Percentiles rank a stretch among this genome's conserved stretches.
These are phyloP conservation scores for Fragosphaeria purpurea DNA, from an alignment of 2,329 filamentous ascomycete genomes.

Conservation along the genomic window DNA sequence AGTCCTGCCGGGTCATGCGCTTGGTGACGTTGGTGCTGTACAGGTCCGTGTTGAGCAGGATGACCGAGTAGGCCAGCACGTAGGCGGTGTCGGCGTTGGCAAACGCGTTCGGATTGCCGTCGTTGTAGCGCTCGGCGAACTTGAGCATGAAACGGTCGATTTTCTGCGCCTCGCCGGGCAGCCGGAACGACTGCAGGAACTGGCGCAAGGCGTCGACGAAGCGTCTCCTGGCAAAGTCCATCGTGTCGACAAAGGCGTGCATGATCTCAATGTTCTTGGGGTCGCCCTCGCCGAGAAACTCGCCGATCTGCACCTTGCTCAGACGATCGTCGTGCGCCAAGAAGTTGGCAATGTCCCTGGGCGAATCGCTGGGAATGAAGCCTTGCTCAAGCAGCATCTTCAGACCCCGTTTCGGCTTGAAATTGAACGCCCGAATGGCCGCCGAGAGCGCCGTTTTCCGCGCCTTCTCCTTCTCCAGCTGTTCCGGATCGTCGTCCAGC, in stretches of 20 bases:
- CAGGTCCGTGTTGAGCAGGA: slow-evolving; percentile 90
- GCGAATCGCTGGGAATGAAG: slow-evolving; percentile 71
- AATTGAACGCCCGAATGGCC: slow-evolving; percentile 88
- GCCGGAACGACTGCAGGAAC: slow-evolving; percentile 87
- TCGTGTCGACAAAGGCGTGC: slow-evolving; percentile 92
- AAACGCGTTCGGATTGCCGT: slow-evolving; percentile 92
- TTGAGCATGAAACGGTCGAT: slow-evolving; percentile 99
- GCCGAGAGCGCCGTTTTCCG: slow-evolving; percentile 86
- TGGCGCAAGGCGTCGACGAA: slow-evolving; percentile 88
- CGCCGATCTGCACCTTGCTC: slow-evolving; percentile 86
- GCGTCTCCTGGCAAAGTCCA: slow-evolving; percentile 85
- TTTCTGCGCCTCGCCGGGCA: slow-evolving; percentile 95
- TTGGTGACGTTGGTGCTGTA: slow-evolving; percentile 77
- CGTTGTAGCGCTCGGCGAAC: slow-evolving; percentile 91
- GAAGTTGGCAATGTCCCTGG: slow-evolving; percentile 77
- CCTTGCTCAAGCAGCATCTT: slow-evolving; percentile 74
- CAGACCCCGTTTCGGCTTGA: slow-evolving; percentile 90
- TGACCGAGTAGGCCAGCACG: slow-evolving; percentile 90
- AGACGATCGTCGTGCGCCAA: slow-evolving; percentile 71
- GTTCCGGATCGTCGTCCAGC: slow-evolving; percentile 76
- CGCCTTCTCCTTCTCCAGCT: slow-evolving; percentile 91
- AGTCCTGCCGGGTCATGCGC: slow-evolving; percentile 92
- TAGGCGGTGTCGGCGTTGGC: slow-evolving; percentile 98
- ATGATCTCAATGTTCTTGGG: slow-evolving; percentile 91
- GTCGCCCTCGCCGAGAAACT: slow-evolving; percentile 90